These are phyloP conservation scores for Phytophthora uliginosa DNA, from an alignment of 352 stramenopile species.

Conservation along the genomic window DNA sequence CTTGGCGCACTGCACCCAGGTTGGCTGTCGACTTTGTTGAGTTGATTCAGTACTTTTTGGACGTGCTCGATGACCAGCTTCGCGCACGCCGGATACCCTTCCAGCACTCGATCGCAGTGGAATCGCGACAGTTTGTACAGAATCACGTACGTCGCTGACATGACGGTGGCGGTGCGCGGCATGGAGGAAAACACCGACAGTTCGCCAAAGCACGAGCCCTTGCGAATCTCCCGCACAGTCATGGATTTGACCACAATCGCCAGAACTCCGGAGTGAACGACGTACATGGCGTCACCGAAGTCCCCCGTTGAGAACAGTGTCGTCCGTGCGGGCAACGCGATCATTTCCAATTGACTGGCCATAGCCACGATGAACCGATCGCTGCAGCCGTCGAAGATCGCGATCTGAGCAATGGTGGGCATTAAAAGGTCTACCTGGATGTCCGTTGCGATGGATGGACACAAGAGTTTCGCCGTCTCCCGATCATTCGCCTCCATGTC, in stretches of 20 bases:
- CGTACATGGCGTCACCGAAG: constrained; percentile 76
- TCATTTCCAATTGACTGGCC: constrained; percentile 71
- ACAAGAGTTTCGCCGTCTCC: constrained; percentile 76
- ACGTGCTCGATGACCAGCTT: constrained; percentile 32
- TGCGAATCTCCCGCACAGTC: constrained; percentile 77
- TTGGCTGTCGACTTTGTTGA: background rate
- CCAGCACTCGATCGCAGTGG: constrained; percentile 59
- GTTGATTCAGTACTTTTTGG: constrained; percentile 28
- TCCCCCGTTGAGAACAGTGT: constrained; percentile 69
- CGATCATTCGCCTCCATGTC: constrained; percentile 76
- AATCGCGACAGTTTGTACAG: constrained; percentile 74
- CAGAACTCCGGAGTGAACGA: constrained; percentile 75
- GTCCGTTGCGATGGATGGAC: constrained; percentile 76
- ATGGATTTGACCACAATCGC: constrained; percentile 63
- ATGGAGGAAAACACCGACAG: constrained; percentile 73
- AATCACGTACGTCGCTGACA: constrained; percentile 70
- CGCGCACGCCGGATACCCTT: constrained; percentile 61
- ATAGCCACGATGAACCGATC: constrained; percentile 70
- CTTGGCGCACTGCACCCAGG: background rate
- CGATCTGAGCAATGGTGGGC: constrained; percentile 55
- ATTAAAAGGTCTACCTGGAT: constrained; percentile 81
- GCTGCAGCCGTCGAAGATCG: constrained; percentile 69
- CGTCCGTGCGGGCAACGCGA: constrained; percentile 65
- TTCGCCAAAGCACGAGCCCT: constrained; percentile 76
- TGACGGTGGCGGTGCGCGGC: constrained; percentile 62